phyloP scores from a whole-genome alignment of 805 yeast species.

The Kluyveromyces starmeri region DNA sequence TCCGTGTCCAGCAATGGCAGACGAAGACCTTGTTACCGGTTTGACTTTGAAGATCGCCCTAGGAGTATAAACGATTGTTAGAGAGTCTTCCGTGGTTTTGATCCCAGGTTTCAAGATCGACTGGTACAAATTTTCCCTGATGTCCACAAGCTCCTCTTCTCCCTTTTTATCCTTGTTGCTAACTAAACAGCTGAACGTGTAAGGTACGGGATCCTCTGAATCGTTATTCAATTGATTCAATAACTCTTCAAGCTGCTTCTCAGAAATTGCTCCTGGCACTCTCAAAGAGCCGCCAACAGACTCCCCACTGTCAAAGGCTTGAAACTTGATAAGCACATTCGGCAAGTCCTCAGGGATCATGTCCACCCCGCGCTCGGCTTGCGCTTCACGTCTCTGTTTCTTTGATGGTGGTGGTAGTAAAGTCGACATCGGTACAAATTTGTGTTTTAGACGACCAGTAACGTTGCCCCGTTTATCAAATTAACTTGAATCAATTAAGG shows the following conservation, averaged over 20 bases:
- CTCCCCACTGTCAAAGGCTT: conserved; percentile 90
- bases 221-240: conserved; percentile 69
- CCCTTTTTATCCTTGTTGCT: conserved; percentile 33
- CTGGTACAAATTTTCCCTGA: conserved; percentile 64
- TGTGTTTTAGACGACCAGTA: too few relatives aligned
- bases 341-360: conserved; percentile 73
- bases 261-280: conserved; percentile 84
- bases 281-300: conserved; percentile 74
- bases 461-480: too few relatives aligned
- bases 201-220: conserved; percentile 80
- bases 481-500: too few relatives aligned
- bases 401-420: conserved; percentile 89
- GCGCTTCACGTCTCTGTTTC: conserved; percentile 77
- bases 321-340: conserved; percentile 78
- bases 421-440: conserved; percentile 93
- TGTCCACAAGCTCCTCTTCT: conserved; percentile 46
- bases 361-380: conserved; percentile 66
- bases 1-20: conserved; percentile 93
- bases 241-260: conserved; percentile 78
- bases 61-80: conserved; percentile 88
- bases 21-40: conserved; percentile 83
- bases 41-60: conserved; percentile 89
- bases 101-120: conserved; percentile 81
- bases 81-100: conserved; percentile 84
- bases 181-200: conserved; percentile 63